Evolutionary conservation across 2,329 filamentous ascomycete species (phyloP).

Genomic region (Ceratocystiopsis brevicomis): DNA sequence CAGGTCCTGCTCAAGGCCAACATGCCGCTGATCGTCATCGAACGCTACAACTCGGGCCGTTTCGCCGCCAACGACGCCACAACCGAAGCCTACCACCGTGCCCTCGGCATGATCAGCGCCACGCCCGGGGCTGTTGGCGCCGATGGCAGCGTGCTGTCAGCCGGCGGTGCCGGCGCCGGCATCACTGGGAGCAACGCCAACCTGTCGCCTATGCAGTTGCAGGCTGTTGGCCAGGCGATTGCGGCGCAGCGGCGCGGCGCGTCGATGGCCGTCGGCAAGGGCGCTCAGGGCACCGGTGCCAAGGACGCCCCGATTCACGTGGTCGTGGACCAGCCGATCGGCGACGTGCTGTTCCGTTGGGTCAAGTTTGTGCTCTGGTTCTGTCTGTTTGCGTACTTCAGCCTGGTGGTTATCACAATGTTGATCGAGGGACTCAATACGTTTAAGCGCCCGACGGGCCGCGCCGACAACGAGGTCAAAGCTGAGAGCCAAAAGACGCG

Average conservation of each 20-base stretch:
- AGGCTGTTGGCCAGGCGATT: constrained; percentile 66
- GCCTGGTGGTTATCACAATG: constrained; percentile 61
- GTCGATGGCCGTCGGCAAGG: constrained; percentile 37
- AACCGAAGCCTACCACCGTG: constrained; percentile 63
- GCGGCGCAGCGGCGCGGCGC: constrained; percentile 51
- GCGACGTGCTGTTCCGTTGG: constrained; percentile 72
- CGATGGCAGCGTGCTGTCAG: neutral
- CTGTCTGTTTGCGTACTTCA: constrained; percentile 58
- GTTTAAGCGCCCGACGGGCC: constrained; percentile 58
- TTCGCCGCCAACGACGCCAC: constrained; percentile 65
- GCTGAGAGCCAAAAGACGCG: constrained; percentile 80
- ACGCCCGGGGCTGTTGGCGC: constrained; percentile 5
- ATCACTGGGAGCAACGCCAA: constrained; percentile 16
- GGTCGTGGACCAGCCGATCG: constrained; percentile 77
- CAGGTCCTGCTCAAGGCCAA: constrained; percentile 76
- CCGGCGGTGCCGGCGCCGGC: constrained; percentile 8
- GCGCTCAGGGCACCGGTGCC: constrained; percentile 40
- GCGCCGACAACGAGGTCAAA: constrained; percentile 60
- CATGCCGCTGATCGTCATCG: constrained; percentile 81
- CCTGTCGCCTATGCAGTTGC: constrained; percentile 41
- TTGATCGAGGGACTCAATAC: constrained; percentile 64
- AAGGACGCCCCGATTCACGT: constrained; percentile 86
- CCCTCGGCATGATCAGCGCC: constrained; percentile 31
- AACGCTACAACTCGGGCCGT: constrained; percentile 69
- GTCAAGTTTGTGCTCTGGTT: constrained; percentile 72